Percentiles rank a stretch among this genome's conserved stretches.
These are phyloP conservation scores for Aspergillus sp. DNA, from an alignment of 2,329 filamentous ascomycete species.

Conservation along the genomic window DNA sequence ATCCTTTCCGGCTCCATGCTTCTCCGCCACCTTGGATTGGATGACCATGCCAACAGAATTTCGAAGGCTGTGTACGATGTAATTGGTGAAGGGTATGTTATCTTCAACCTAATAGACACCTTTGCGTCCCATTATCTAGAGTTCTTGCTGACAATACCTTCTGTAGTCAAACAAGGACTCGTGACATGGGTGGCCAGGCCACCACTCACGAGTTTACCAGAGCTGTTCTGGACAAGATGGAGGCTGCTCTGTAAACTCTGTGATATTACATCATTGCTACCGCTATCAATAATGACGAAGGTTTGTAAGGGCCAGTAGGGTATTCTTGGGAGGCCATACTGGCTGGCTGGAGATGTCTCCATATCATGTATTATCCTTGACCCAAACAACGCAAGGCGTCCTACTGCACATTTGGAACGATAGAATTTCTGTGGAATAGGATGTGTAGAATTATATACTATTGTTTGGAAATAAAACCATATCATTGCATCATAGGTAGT, in stretches of 20 bases:
- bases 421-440: constrained; percentile 7
- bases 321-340: constrained; percentile 8
- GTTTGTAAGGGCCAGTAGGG: constrained; percentile 10
- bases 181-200: constrained; percentile 89
- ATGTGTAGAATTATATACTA: constrained; percentile 13
- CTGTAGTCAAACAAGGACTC: constrained; percentile 74
- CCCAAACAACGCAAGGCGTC: constrained; percentile 18
- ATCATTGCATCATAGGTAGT: too few relatives aligned
- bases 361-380: constrained; percentile 25
- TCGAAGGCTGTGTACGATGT: constrained; percentile 73
- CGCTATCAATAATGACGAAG: constrained; percentile 21
- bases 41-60: constrained; percentile 97
- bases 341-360: constrained; percentile 10
- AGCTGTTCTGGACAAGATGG: constrained; percentile 94
- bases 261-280: constrained; percentile 8
- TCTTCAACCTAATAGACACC: neutral
- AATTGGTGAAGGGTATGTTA: constrained; percentile 81
- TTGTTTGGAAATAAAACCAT: constrained; percentile 6
- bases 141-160: constrained; percentile 36
- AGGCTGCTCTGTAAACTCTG: constrained; percentile 55
- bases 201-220: constrained; percentile 94
- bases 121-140: neutral
- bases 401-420: constrained; percentile 13
- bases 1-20: constrained; percentile 96
- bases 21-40: constrained; percentile 90